Evolutionary conservation across 768 basidiomycete genomes (phyloP), one percentile per base, ranked within the genome.

Genomic region (Pholiota microspora): DNA sequence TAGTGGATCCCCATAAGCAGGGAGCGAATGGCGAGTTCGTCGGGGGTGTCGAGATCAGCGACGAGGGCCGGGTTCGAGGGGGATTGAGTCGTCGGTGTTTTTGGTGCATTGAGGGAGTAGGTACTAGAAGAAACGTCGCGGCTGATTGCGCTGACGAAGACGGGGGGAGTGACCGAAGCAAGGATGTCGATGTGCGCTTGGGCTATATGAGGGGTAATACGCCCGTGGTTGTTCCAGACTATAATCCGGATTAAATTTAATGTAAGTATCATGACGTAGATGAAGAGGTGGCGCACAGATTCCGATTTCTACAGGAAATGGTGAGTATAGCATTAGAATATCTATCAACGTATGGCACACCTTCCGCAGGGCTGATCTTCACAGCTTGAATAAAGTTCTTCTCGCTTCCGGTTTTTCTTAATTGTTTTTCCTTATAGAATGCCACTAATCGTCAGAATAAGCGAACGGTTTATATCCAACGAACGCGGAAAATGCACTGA

Each of bases 181-280:
- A 85, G 76, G 27, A 81, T 78, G n/a, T 69, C 59, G 51, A 92
- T 82, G 56, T 89, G 87, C 0, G 75, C 77, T 56, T 77, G 64
- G 0, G 88, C 86, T 10, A 82, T 75, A 2, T 68, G 67, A 15
- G 73, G 69, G 6, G 76, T 72, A 40, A 89, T 78, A 3, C 87
- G 81, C n/a, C 79, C 66, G 63, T 90, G 85, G 0, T 78, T 85
- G 62, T 92, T 92, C 89, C 90, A 92, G 69, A 92, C 88, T 89
- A 59, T 24, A 0, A 27, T 21, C 21, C 27, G 31, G 23, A 3
- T 12, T 4, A 27, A 21, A 16, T 7, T n/a, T 44, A 29, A 53
- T 28, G 8, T 25, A 29, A 42, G 35, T 35, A 29, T 23, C 15
- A 16, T 28, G 18, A 40, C 4, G 32, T 23, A 4, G n/a, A 45